A percentile compares a stretch with the other conserved stretches of the same genome.
Conservation (phyloP, 495 filamentous ascomycete species). For the Baudoinia panamericana region DNA sequence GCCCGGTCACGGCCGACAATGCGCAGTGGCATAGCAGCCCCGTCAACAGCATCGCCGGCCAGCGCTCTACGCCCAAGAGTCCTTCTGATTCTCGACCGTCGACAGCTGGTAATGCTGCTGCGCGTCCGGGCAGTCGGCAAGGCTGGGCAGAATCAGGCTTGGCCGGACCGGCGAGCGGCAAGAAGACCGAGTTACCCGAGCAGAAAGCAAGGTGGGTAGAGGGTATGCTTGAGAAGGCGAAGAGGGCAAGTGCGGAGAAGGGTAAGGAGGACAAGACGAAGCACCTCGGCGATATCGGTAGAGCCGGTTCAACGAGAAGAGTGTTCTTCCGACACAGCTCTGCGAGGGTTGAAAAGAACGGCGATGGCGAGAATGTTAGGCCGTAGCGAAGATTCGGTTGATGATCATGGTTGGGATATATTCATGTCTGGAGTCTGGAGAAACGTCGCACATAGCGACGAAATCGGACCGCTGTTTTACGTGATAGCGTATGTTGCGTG, state of each 20-base stretch:
- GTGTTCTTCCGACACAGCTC: conserved; percentile 19
- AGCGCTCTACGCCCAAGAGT: conserved; percentile 6
- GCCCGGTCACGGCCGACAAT: too few species aligned
- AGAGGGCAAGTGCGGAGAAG: conserved; percentile 22
- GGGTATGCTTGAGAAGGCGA: conserved; percentile 48
- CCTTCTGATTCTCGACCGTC: conserved; percentile 7
- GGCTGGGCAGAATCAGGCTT: neutral
- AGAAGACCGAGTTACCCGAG: conserved; percentile 45
- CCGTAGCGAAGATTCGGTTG: too few species aligned
- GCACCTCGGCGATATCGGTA: conserved; percentile 25
- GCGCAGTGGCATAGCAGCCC: too few species aligned
- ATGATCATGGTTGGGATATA: too few species aligned
- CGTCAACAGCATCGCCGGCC: neutral
- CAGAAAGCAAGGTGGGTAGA: conserved; percentile 61
- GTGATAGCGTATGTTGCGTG: too few species aligned
- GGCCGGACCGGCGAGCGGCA: conserved; percentile 19
- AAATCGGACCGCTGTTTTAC: too few species aligned
- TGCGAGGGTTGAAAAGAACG: too few species aligned
- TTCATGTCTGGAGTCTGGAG: too few species aligned
- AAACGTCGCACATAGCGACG: too few species aligned
- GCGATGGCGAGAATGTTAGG: too few species aligned
- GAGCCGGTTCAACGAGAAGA: conserved; percentile 27
- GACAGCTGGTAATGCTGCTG: conserved; percentile 7
- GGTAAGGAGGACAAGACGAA: conserved; percentile 40
- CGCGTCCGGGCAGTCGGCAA: conserved; percentile 4